Evolutionary conservation across 2,329 filamentous ascomycete species (phyloP), one percentile per base, ranked within the genome.

Genomic region (Venturia pyrina): DNA sequence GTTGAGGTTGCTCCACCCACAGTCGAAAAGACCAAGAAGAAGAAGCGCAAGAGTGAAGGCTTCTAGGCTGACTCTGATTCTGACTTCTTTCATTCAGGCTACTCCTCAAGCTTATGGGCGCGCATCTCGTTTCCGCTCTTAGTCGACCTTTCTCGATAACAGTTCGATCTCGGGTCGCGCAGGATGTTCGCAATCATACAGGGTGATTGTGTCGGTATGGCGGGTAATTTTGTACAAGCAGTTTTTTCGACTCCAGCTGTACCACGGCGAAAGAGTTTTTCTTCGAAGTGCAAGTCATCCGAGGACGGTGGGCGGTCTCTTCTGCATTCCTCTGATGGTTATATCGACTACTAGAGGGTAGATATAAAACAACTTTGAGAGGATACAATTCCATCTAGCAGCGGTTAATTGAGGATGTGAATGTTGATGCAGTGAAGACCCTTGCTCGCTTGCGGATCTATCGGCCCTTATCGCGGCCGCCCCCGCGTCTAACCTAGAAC

Each of bases 21-120:
- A 2, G 48, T 34, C 37, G 34, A 48, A 41, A 43, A 48, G 37
- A 48, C 48, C 32, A 53, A 65, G 63, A 65, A 65, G 43, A 65
- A 65, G 50, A 65, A 65, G 50, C 48, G 43, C 62, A 65, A 65
- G 63, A 65, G 72, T 68, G 10, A 75, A 75, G 46, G 65, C 66
- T 63, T 74, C 76, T 63, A 70, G 68, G 44, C 73, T 70, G 69
- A 74, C 75, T 68, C 74, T 43, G 3, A 53, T 62, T 28, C 60
- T 62, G 43, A 62, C 60, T 44, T 46, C 40, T 62, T 62, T 34
- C 50, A 10, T 59, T 37, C 53, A 59, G 53, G 53, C 17, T 37
- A 41, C 21, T 44, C 60, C 43, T 62, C 60, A 62, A 40, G 4
- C 37, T 62, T 40, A 40, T 19, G 60, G 21, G 21, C 60, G 60